A percentile compares a stretch with the other conserved stretches of the same genome.
Evolutionary conservation across 139 green algal genomes (phyloP).

Genomic region (Desmodesmus armatus): DNA sequence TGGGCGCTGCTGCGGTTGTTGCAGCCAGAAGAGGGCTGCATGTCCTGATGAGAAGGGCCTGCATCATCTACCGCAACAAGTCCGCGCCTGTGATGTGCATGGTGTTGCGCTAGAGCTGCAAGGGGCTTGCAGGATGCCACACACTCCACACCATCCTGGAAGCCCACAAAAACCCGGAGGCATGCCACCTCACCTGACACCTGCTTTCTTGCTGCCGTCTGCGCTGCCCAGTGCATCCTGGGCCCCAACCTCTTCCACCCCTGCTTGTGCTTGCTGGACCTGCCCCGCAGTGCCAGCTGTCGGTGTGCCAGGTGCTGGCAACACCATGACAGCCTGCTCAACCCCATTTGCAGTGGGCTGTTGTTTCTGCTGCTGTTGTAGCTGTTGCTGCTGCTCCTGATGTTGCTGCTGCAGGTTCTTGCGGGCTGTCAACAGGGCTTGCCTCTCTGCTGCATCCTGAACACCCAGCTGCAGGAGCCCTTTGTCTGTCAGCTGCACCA

Average conservation of each 20-base stretch:
- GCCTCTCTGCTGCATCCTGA: conserved; percentile 20
- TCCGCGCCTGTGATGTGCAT: too few species aligned
- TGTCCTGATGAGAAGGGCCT: too few species aligned
- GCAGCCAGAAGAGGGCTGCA: too few species aligned
- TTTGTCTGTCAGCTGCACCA: conserved; percentile 31
- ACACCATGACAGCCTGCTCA: background rate
- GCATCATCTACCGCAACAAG: too few species aligned
- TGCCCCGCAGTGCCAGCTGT: too few species aligned
- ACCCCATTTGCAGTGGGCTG: background rate
- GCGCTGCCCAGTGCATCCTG: background rate
- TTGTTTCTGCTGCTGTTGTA: background rate
- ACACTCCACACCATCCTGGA: too few species aligned
- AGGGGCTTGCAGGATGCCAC: too few species aligned
- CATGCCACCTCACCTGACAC: too few species aligned
- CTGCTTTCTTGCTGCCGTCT: background rate
- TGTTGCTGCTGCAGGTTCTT: conserved; percentile 22
- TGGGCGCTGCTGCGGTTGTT: too few species aligned
- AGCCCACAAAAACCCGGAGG: too few species aligned
- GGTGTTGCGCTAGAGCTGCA: too few species aligned
- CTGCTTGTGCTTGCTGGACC: background rate
- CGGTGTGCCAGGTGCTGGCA: background rate
- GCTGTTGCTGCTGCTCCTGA: background rate
- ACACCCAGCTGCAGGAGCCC: conserved; percentile 23
- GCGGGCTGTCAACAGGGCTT: conserved; percentile 3
- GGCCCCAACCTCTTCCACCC: background rate